Evolutionary conservation across 345 rosid genomes (phyloP), one percentile per base, ranked within the genome.

Genomic region (Populus simonii): DNA sequence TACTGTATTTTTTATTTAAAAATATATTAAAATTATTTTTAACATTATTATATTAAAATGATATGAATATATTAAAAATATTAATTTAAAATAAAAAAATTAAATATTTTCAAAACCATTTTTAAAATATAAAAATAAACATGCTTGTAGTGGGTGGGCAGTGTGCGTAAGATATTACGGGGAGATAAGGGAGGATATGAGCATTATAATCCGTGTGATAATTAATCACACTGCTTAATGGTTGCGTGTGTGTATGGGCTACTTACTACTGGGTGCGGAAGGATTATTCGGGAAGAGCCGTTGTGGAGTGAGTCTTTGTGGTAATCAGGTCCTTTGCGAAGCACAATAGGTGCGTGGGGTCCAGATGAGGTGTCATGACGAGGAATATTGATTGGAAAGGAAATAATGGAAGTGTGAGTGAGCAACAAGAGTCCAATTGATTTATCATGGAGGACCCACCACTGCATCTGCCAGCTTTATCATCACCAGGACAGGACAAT

Each of bases 311-410:
- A 53, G 51, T 47, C 16, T 4, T 5, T 69, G 68, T 29, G 77
- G 39, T 9, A 33, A 76, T 76, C 51, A 38, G 65, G 66, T 76
- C 51, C 39, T 67, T n/a, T 11, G 66, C 72, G 72, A 22, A 20
- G 8, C 8, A 43, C 20, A 27, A 8, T 8, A 6, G 25, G 39
- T 29, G 41, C 39, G 16, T 61, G 55, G 76, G 43, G 70, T 68
- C 47, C 20, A 49, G 2, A 13, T 75, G 78, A 66, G 55, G 59
- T 74, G 77, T 43, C 22, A 18, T 43, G 43, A 63, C 70, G 41
- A 29, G 43, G 71, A 23, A 18, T 1, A 1, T 1, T 59, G 63
- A n/a, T 23, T 0, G 65, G 9, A 4, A 13, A 13, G 51, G 51
- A 41, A 10, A 41, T 57, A 0, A 55, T 22, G 61, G 61, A 55